Evolutionary conservation across 768 basidiomycete genomes (phyloP), one percentile per base, ranked within the genome.

Genomic region (Suillus occidentalis): DNA sequence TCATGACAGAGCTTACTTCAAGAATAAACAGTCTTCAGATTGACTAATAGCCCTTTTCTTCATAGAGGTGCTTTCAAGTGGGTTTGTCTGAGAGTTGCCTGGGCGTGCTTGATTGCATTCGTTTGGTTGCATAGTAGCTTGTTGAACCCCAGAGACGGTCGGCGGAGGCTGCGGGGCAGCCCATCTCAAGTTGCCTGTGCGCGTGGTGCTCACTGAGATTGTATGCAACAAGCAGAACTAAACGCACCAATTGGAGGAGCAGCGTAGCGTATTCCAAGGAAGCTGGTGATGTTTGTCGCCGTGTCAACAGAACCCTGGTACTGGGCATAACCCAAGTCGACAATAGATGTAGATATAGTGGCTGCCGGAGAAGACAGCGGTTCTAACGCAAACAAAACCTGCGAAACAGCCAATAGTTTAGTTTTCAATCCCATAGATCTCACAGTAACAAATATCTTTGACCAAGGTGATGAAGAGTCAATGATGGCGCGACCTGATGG

Each of bases 21-120:
- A 68, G 64, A 76, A 77, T 9, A 77, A 58, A 63, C 76, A 77
- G 56, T 77, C 76, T 47, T 77, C 75, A 6, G 75, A 69, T 39
- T 69, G 59, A 14, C 42, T 59, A 2, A 65, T 61, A 31, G 34
- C 68, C 25, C 73, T 70, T 45, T 71, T 68, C 31, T 20, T 42
- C 37, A 63, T 53, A 10, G 49, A 25, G 31, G 22, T 49, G n/a
- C n/a, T 50, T 10, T 31, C 58, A 14, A 70, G 28, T 2, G 70
- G 74, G 67, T 72, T 79, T 2, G 74, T 73, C 6, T 77, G 63
- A 1, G 79, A 65, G 6, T 9, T 49, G 6, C 82, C 82, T 7
- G 28, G 10, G 1, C 58, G 60, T 0, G 74, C 73, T 39, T 76
- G 72, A 22, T 77, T 68, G 52, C 83, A 83, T 22, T 65, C 65